A percentile compares a stretch with the other conserved stretches of the same genome.
Conservation (phyloP, 1,139 yeast species). For the Protomyces lactucae-debilis region DNA sequence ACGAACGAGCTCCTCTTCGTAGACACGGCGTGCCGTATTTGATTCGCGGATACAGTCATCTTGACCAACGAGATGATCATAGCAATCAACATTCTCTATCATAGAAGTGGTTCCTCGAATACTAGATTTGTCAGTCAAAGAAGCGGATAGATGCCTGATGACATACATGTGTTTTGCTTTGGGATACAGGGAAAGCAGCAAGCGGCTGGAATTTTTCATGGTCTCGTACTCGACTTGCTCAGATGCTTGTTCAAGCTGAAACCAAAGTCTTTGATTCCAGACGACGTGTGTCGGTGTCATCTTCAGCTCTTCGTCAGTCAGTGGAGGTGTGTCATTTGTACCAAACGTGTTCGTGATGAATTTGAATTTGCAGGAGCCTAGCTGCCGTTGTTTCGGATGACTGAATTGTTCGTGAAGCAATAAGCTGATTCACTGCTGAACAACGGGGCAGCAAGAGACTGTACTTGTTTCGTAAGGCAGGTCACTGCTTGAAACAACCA, state of each 20-base stretch:
- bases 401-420: too few species aligned
- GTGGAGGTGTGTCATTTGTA: background rate
- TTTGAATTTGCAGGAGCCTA: background rate
- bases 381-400: too few species aligned
- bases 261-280: background rate
- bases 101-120: background rate
- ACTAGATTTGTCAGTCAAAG: background rate
- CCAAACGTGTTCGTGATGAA: background rate
- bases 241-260: background rate
- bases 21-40: background rate
- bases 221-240: background rate
- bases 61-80: background rate
- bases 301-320: background rate
- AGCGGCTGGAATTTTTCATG: background rate
- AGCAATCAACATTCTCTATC: background rate
- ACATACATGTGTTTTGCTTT: background rate
- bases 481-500: too few species aligned
- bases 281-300: background rate
- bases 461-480: too few species aligned
- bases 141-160: too few species aligned
- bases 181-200: background rate
- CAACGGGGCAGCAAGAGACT: too few species aligned
- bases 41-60: background rate
- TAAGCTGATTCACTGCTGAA: too few species aligned
- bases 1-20: background rate